Evolutionary conservation across 1,139 yeast genomes (phyloP).

Genomic region (Geotrichum klebahnii): DNA sequence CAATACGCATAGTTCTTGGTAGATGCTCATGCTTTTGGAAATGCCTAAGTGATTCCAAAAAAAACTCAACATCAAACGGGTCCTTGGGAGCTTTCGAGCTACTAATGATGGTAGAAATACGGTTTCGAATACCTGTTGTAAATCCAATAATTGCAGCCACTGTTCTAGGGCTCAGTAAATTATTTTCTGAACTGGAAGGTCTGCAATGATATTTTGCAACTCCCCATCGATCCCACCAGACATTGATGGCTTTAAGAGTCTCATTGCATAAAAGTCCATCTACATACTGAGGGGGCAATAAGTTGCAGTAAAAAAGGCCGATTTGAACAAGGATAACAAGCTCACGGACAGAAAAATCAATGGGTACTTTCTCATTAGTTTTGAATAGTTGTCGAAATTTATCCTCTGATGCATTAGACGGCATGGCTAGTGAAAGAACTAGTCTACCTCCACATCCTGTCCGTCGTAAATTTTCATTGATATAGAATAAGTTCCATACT

Average conservation of each 20-base stretch:
- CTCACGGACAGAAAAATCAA: constrained; percentile 68
- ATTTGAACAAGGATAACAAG: constrained; percentile 70
- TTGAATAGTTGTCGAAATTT: constrained; percentile 76
- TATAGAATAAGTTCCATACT: constrained; percentile 55
- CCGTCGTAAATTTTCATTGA: constrained; percentile 72
- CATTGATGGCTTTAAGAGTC: constrained; percentile 64
- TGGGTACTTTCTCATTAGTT: constrained; percentile 50
- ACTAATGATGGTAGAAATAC: constrained; percentile 57
- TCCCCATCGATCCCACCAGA: constrained; percentile 85
- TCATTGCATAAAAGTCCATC: constrained; percentile 80
- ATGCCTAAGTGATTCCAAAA: constrained; percentile 53
- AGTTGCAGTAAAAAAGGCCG: constrained; percentile 69
- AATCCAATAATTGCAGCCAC: constrained; percentile 66
- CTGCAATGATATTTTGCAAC: constrained; percentile 52
- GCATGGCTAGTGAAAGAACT: constrained; percentile 59
- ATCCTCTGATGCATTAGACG: constrained; percentile 75
- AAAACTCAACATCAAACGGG: constrained; percentile 72
- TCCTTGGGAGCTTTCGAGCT: constrained; percentile 82
- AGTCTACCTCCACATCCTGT: constrained; percentile 84
- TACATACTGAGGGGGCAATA: constrained; percentile 63
- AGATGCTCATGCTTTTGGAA: constrained; percentile 68
- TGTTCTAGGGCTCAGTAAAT: constrained; percentile 58
- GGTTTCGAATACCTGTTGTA: constrained; percentile 59
- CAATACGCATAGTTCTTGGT: constrained; percentile 56
- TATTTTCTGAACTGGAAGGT: constrained; percentile 43